phyloP scores from a whole-genome alignment of 805 yeast genomes.

The Saturnispora serradocipensis region DNA sequence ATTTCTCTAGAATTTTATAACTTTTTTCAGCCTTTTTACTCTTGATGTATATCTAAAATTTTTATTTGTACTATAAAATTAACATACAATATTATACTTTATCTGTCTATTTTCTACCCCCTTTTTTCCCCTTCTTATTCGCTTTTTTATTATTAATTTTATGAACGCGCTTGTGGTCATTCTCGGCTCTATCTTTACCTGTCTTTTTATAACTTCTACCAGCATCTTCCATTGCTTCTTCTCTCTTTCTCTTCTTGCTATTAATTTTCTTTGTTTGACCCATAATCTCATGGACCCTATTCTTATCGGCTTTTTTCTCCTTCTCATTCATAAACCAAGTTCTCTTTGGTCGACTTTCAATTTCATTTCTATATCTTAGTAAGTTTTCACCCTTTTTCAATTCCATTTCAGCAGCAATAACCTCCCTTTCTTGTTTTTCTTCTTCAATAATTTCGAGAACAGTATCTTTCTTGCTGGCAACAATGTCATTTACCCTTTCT shows the following conservation, averaged over 20 bases:
- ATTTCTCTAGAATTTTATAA: neutral
- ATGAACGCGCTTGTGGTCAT: constrained; percentile 33
- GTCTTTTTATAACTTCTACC: constrained; percentile 72
- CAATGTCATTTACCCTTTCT: constrained; percentile 52
- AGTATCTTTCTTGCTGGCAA: constrained; percentile 49
- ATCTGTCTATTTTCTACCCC: constrained; percentile 13
- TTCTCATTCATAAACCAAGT: constrained; percentile 84
- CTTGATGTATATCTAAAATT: neutral
- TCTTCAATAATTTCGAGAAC: constrained; percentile 76
- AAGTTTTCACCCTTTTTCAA: constrained; percentile 77
- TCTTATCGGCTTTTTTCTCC: constrained; percentile 40
- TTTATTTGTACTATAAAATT: neutral
- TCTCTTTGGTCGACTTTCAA: constrained; percentile 82
- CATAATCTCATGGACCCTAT: constrained; percentile 22
- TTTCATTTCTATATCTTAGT: constrained; percentile 71
- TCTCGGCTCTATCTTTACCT: constrained; percentile 51
- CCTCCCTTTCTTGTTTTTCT: constrained; percentile 82
- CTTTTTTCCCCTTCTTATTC: constrained; percentile 21
- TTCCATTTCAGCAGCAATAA: constrained; percentile 86
- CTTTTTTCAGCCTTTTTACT: neutral
- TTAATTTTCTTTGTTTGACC: constrained; percentile 41
- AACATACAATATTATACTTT: neutral
- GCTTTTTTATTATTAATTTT: constrained; percentile 25
- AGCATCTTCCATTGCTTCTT: constrained; percentile 51
- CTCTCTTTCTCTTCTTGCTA: constrained; percentile 59